phyloP scores from a whole-genome alignment of 495 filamentous ascomycete species.

The Cairneyella variabilis region DNA sequence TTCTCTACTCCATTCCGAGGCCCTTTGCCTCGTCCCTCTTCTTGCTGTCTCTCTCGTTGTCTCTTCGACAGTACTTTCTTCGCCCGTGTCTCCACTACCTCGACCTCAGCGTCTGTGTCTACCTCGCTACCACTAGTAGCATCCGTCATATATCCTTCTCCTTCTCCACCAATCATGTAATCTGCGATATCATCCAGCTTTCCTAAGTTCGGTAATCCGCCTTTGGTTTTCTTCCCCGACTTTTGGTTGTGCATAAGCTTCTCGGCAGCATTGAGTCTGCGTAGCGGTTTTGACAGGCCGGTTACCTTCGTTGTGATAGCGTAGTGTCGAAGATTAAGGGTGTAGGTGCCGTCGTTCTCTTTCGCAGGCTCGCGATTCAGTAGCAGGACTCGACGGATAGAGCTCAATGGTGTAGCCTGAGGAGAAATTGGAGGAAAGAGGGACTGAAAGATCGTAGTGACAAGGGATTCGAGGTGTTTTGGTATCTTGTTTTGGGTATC shows the following conservation, averaged over 20 bases:
- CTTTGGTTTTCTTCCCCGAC: constrained; percentile 59
- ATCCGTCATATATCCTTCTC: constrained; percentile 76
- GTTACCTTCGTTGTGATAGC: constrained; percentile 87
- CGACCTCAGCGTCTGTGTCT: constrained; percentile 94
- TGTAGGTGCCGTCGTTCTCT: constrained; percentile 63
- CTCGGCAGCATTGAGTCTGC: constrained; percentile 86
- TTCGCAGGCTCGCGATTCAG: constrained; percentile 70
- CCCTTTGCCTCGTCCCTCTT: constrained; percentile 27
- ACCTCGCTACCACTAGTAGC: constrained; percentile 83
- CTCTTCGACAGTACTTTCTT: constrained; percentile 64
- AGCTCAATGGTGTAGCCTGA: constrained; percentile 78
- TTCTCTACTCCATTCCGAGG: constrained; percentile 58
- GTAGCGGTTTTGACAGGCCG: constrained; percentile 75
- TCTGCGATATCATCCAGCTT: constrained; percentile 92
- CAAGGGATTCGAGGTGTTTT: constrained; percentile 88
- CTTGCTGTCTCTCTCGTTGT: constrained; percentile 50
- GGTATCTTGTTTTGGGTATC: constrained; percentile 67
- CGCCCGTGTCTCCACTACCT: constrained; percentile 73
- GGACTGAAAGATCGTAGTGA: constrained; percentile 92
- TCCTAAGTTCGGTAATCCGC: constrained; percentile 78
- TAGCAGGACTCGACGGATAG: constrained; percentile 84
- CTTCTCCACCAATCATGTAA: constrained; percentile 83
- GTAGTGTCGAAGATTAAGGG: constrained; percentile 91
- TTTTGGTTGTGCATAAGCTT: constrained; percentile 51
- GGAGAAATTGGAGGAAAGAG: constrained; percentile 96